These are phyloP conservation scores for Termitomyces sp. DNA, from an alignment of 768 basidiomycete species.

Conservation along the genomic window DNA sequence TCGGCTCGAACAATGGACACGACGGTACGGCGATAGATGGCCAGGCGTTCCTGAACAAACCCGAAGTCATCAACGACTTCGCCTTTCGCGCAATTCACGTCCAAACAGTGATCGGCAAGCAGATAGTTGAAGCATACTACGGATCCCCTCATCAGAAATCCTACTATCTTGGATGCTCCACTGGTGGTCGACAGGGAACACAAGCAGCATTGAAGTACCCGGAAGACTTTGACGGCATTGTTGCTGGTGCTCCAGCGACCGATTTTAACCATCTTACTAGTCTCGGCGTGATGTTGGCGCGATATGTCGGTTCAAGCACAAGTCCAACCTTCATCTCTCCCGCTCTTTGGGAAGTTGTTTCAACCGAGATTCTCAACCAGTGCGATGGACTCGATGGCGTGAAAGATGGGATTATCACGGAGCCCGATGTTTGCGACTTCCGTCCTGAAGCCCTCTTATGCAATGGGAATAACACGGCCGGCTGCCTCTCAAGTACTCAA, in stretches of 20 bases:
- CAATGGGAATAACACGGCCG: not conserved
- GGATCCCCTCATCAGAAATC: conserved; percentile 6
- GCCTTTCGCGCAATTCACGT: conserved; percentile 11
- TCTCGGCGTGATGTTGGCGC: conserved; percentile 1
- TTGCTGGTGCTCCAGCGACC: conserved; percentile 9
- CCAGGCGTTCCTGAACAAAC: not conserved
- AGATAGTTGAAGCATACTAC: conserved; percentile 10
- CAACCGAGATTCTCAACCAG: conserved; percentile 1
- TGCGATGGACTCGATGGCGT: conserved; percentile 4
- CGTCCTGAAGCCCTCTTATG: conserved; percentile 3
- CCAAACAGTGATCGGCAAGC: conserved; percentile 10
- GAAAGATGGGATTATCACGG: conserved; percentile 3
- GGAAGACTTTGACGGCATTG: conserved; percentile 10
- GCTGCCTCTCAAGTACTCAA: not conserved
- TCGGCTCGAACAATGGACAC: conserved; percentile 12
- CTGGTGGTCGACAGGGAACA: conserved; percentile 11
- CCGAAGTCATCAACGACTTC: conserved; percentile 14
- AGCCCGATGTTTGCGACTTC: conserved; percentile 2
- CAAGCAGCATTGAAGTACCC: conserved; percentile 9
- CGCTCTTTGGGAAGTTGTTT: not conserved
- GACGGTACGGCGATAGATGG: not conserved
- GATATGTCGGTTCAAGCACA: not conserved
- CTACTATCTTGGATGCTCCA: conserved; percentile 14
- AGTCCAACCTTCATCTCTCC: conserved; percentile 1
- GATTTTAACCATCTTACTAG: conserved; percentile 3